A percentile compares a stretch with the other conserved stretches of the same genome.
Conservation (phyloP, 2,329 filamentous ascomycete genomes). For the Uncinocarpus reesii region DNA sequence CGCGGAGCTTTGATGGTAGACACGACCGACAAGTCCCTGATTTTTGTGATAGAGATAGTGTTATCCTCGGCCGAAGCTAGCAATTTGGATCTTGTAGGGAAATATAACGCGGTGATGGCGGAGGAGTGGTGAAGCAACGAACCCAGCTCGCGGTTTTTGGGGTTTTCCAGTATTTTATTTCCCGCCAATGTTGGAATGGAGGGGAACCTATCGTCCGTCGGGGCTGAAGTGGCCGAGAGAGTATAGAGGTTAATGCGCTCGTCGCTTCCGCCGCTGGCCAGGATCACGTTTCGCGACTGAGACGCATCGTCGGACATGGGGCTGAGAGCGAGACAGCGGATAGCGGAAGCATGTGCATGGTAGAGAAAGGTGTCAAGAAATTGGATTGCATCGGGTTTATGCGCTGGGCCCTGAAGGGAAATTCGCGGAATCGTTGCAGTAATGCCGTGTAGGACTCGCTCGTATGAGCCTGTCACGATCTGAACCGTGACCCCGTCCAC, state of each 20-base stretch:
- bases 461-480: constrained; percentile 87
- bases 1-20: constrained; percentile 82
- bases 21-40: constrained; percentile 79
- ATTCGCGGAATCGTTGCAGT: constrained; percentile 54
- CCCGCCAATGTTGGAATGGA: constrained; percentile 58
- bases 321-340: constrained; percentile 80
- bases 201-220: constrained; percentile 45
- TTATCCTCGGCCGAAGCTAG: constrained; percentile 84
- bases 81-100: constrained; percentile 78
- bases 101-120: constrained; percentile 66
- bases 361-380: constrained; percentile 94
- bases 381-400: constrained; percentile 37
- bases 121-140: constrained; percentile 77
- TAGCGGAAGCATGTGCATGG: constrained; percentile 80
- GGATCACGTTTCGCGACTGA: constrained; percentile 68
- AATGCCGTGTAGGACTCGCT: constrained; percentile 81
- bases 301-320: constrained; percentile 50
- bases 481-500: constrained; percentile 54
- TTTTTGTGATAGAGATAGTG: constrained; percentile 75
- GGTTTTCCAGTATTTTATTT: constrained; percentile 69
- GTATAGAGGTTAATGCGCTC: constrained; percentile 93
- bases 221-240: constrained; percentile 60
- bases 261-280: constrained; percentile 86
- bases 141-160: constrained; percentile 78
- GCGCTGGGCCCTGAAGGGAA: constrained; percentile 19